These are phyloP conservation scores for Fusarium equiseti DNA, from an alignment of 2,329 filamentous ascomycete genomes.

Conservation along the genomic window DNA sequence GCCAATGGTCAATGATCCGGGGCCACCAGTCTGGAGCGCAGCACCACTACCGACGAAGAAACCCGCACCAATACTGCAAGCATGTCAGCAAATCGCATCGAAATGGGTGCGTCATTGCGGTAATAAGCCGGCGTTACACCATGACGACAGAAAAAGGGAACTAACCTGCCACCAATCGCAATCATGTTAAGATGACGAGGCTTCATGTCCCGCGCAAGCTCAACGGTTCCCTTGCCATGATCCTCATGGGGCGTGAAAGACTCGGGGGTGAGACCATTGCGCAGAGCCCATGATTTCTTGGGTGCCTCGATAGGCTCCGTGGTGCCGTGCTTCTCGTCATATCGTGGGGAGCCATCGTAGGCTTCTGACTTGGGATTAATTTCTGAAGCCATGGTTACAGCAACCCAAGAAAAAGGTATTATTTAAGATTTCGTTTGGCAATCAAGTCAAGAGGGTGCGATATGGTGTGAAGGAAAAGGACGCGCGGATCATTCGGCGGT, in stretches of 20 bases:
- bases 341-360: conserved; percentile 19
- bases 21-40: conserved; percentile 51
- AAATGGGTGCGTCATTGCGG: not conserved
- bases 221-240: conserved; percentile 35
- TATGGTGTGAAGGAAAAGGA: not conserved
- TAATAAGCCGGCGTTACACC: conserved; percentile 16
- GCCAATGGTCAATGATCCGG: conserved; percentile 59
- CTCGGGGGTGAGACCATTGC: conserved; percentile 44
- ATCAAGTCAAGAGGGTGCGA: not conserved
- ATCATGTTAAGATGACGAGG: conserved; percentile 48
- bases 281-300: conserved; percentile 43
- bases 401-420: not conserved
- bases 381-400: conserved; percentile 39
- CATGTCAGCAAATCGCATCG: conserved; percentile 1
- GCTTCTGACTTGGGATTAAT: conserved; percentile 33
- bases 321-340: conserved; percentile 39
- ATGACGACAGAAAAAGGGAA: conserved; percentile 1
- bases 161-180: conserved; percentile 47
- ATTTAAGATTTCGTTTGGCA: not conserved
- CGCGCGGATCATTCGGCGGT: conserved; percentile 14
- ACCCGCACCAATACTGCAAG: conserved; percentile 64
- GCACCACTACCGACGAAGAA: conserved; percentile 71
- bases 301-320: conserved; percentile 5
- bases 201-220: conserved; percentile 45
- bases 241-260: conserved; percentile 45